Evolutionary conservation across 2,329 filamentous ascomycete genomes (phyloP).

Genomic region (Alternaria alternata): DNA sequence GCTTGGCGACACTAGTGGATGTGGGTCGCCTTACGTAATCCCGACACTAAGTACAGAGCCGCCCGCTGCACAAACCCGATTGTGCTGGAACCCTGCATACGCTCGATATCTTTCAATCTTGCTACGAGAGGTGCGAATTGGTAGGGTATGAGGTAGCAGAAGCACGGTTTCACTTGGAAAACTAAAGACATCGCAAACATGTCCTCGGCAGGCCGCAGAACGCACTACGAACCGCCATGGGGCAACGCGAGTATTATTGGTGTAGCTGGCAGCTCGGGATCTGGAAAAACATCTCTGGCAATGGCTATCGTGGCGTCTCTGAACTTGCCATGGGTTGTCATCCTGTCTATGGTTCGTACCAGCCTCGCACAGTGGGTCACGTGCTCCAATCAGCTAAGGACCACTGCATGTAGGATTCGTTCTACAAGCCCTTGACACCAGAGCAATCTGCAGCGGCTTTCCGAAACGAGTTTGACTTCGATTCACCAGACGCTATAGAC

Average conservation of each 20-base stretch:
- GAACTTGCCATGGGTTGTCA: slow-evolving; percentile 97
- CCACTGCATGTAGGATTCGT: slow-evolving; percentile 75
- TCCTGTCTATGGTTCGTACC: slow-evolving; percentile 83
- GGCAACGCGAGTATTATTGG: slow-evolving; percentile 96
- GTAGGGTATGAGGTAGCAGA: slow-evolving; percentile 18
- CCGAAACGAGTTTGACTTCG: slow-evolving; percentile 93
- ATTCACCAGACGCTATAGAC: slow-evolving; percentile 91
- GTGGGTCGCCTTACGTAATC: slow-evolving; percentile 29
- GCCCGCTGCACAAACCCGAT: slow-evolving; percentile 22
- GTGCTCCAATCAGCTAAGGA: slow-evolving; percentile 29
- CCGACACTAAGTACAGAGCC: slow-evolving; percentile 19
- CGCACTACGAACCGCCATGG: slow-evolving; percentile 94
- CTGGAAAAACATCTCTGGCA: slow-evolving; percentile 92
- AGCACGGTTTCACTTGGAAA: neutral
- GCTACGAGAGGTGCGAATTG: slow-evolving; percentile 11
- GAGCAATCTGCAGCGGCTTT: slow-evolving; percentile 85
- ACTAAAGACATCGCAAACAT: slow-evolving; percentile 20
- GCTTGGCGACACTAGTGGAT: slow-evolving; percentile 28
- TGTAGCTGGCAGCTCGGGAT: slow-evolving; percentile 93
- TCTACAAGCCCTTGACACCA: slow-evolving; percentile 87
- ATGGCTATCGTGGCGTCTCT: slow-evolving; percentile 88
- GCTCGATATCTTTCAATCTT: slow-evolving; percentile 22
- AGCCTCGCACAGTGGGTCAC: slow-evolving; percentile 26
- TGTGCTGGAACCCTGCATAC: slow-evolving; percentile 23
- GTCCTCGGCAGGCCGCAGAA: slow-evolving; percentile 47